Conservation (phyloP, 352 stramenopile genomes). For the Phytophthora constricta region DNA sequence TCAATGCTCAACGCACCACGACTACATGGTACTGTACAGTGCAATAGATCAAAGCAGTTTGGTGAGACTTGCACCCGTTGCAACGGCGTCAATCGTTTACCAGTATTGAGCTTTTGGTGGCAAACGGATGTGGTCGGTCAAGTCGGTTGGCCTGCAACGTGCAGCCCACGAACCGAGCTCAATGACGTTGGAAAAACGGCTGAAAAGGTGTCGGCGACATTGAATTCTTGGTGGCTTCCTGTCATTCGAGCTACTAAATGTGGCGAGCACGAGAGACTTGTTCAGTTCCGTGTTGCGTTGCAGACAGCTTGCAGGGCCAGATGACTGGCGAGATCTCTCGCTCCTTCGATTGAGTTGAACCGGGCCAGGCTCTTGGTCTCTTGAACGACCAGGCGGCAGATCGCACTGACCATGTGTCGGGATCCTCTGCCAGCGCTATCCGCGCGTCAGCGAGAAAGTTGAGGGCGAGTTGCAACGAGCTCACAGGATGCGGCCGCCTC, state of each 20-base stretch:
- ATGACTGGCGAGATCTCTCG: too few species aligned
- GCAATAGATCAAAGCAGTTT: too few species aligned
- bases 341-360: background rate
- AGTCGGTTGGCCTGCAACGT: background rate
- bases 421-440: background rate
- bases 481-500: constrained; percentile 30
- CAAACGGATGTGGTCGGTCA: background rate
- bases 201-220: background rate
- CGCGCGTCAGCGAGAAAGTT: background rate
- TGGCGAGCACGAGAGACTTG: too few species aligned
- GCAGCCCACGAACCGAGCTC: too few species aligned
- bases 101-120: background rate
- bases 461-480: constrained; percentile 10
- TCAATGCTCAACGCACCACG: too few species aligned
- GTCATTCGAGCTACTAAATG: too few species aligned
- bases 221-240: background rate
- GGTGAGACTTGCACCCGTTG: too few species aligned
- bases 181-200: background rate
- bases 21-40: too few species aligned
- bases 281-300: too few species aligned
- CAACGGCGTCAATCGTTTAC: too few species aligned
- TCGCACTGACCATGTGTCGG: background rate
- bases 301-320: too few species aligned
- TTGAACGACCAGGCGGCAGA: background rate
- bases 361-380: background rate